These are phyloP conservation scores for Colletotrichum orchidophilum DNA, from an alignment of 2,329 filamentous ascomycete genomes.

Conservation along the genomic window DNA sequence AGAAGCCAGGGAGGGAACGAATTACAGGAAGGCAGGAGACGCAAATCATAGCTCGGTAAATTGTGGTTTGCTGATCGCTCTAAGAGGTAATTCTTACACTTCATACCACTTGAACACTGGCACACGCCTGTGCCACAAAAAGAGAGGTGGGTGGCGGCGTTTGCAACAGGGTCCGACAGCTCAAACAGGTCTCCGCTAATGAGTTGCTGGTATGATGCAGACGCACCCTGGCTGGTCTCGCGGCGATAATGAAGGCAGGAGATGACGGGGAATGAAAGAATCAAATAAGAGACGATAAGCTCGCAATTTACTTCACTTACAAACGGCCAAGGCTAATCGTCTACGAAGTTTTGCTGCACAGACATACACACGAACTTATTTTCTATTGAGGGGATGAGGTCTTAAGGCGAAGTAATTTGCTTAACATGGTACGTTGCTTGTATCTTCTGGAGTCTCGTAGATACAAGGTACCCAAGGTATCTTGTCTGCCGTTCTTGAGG, in stretches of 20 bases:
- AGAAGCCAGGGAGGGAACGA: background rate
- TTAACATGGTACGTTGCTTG: constrained; percentile 16
- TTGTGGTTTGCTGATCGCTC: constrained; percentile 47
- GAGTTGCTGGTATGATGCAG: background rate
- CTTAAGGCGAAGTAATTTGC: background rate
- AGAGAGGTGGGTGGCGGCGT: background rate
- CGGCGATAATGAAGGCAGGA: background rate
- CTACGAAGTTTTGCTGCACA: constrained; percentile 36
- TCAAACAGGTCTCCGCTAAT: background rate
- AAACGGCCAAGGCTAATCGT: constrained; percentile 44
- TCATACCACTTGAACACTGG: background rate
- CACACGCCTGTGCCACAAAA: background rate
- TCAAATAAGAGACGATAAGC: constrained; percentile 44
- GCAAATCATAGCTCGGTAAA: constrained; percentile 62
- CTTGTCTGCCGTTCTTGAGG: background rate
- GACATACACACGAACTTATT: background rate
- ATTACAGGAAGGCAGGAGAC: constrained; percentile 46
- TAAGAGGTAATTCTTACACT: background rate
- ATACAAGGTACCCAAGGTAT: background rate
- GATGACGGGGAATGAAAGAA: background rate
- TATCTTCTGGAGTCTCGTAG: constrained; percentile 5
- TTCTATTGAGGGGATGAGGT: background rate
- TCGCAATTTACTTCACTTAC: constrained; percentile 37
- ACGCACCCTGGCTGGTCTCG: background rate
- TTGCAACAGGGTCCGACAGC: background rate